Evolutionary conservation across 163 green algal genomes (phyloP), one percentile per base, ranked within the genome.

Genomic region (Smithsoniella earleae): DNA sequence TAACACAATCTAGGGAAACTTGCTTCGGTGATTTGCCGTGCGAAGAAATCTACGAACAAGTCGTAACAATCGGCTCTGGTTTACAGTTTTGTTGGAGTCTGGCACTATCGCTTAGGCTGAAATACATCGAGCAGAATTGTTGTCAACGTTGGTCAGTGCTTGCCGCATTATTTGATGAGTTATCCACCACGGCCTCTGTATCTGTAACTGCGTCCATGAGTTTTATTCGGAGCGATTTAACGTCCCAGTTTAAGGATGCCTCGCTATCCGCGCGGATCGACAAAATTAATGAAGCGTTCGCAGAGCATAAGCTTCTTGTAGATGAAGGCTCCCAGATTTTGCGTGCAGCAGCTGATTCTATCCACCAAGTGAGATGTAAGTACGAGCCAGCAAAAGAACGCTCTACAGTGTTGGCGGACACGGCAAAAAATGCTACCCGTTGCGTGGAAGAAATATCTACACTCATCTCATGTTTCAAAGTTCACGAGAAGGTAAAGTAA

Each of bases 401-500:
- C 34, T 69, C 58, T 25, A 43, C 58, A 3, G 31, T 69, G 58
- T 31, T 69, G 4, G 31, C 25, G 1, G 43, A 34, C 25, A 69
- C 58, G 25, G 40, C 58, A 16, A 69, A 36, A 13, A 69, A 69
- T 31, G 58, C 34, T 13, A 69, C 58, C 28, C 20, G 34, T 25
- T 69, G 58, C 34, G 34, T 43, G 18, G 34, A 30, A 69, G 58
- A 69, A 34, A 33, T 69, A 5, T 69, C 58, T 4, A 33, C 30
- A n/a, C 25, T 69, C 18, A 30, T 69, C 3, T 25, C 34, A 13
- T 69, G 58, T 34, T 30, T 69, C 6, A 69, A 69, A 38, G 58
- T 69, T 5, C 58, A 69, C 25, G 58, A 69, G 16, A 69, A 69
- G 58, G 58, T 69, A n/a, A n/a, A n/a, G n/a, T n/a, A n/a, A n/a